Conservation (phyloP, 441 rosid genomes). For the Pelargonium citronellum region DNA sequence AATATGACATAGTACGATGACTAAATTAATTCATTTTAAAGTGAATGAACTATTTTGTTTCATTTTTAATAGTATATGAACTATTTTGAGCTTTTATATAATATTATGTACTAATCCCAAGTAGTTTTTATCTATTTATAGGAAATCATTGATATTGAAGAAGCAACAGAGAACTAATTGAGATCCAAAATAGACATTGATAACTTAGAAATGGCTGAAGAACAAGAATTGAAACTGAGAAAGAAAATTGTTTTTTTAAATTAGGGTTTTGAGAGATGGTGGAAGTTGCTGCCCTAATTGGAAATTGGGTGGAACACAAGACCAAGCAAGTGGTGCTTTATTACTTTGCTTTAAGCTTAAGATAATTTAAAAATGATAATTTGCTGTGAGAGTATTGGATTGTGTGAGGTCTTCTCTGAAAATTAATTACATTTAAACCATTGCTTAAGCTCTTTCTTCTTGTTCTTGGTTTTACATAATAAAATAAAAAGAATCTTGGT, state of each 20-base stretch:
- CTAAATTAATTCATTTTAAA: no score
- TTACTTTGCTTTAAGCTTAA: slow-evolving; percentile 24
- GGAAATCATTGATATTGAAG: no score
- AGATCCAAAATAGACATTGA: no score
- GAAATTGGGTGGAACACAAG: slow-evolving; percentile 41
- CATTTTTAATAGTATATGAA: background rate
- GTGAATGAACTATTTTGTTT: no score
- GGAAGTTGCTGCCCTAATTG: no score
- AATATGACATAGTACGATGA: no score
- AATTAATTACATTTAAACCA: background rate
- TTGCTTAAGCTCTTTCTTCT: background rate
- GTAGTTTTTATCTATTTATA: no score
- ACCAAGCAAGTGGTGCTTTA: slow-evolving; percentile 29
- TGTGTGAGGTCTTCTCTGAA: background rate
- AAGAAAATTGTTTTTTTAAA: background rate
- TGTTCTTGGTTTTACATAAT: background rate
- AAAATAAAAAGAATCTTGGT: slow-evolving; percentile 26
- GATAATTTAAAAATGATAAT: slow-evolving; percentile 15
- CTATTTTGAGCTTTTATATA: no score
- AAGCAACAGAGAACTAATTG: no score
- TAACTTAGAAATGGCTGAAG: no score
- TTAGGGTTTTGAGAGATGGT: slow-evolving; percentile 14
- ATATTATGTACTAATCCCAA: no score
- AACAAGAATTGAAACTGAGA: no score
- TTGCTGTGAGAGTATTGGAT: slow-evolving; percentile 1